Base-by-base conservation (phyloP, 257 asterid genomes). In the Petunia axillaris region DNA sequence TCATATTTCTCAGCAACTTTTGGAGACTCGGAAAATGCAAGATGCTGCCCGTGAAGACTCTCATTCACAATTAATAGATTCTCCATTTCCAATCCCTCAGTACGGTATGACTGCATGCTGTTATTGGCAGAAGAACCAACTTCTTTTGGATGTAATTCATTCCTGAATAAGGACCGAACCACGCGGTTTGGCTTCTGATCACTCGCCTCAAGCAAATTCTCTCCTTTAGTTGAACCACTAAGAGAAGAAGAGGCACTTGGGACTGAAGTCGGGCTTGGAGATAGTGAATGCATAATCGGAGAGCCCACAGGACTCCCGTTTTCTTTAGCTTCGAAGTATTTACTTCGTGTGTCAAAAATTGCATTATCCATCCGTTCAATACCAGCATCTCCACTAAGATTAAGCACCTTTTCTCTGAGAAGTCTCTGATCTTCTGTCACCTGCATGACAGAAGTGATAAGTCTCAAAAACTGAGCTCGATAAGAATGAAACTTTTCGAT, bases 311-410 rank as follows among this genome's bases (percentile, higher is more conserved):
- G 86, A 84, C 83, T 83, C 37, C 90, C 90, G 35, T 80, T 86
- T 85, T 87, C 93, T 87, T 67, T 86, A 46, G 92, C 86, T 85
- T 86, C 86, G 58, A 92, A 91, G 81, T 84, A 92, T 67, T 91
- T 89, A 52, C 11, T 74, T 15, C 95, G 88, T 50, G 93, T 86
- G 54, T 86, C 89, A 66, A 91, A 90, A 44, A 95, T 87, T 6
- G 96, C 97, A 87, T 44, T 81, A 82, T 91, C 95, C 97, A 96
- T 89, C 43, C 95, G 96, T 84, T 86, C 92, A 78, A 89, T 85
- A 77, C 98, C 98, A 68, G 97, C 97, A 85, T 86, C 91, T 77
- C 97, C 98, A 83, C 95, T 89, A 74, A 93, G 88, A 83, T 92
- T 93, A 66, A 64, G 95, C 81, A 94, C 98, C 86, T 89, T 94